Evolutionary conservation across 768 basidiomycete genomes (phyloP), one percentile per base, ranked within the genome.

Genomic region (Tubosaeta brunneosetosa): DNA sequence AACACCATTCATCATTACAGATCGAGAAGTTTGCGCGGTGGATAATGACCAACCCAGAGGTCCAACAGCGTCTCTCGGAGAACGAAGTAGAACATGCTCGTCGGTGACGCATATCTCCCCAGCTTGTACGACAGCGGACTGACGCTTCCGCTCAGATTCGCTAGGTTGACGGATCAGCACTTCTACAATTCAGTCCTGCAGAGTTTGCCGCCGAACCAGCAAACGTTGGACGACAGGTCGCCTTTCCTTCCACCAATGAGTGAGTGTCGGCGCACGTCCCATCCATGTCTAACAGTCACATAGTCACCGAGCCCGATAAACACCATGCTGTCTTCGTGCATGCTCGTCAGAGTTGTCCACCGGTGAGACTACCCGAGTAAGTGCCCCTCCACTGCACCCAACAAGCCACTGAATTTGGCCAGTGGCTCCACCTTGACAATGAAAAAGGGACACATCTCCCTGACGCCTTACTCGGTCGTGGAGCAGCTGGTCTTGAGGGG

Each of bases 21-120:
- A 88, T 95, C 44, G 94, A 97, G 70, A 86, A 84, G 65, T 93
- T 83, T 63, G 87, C 93, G 29, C 83, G 90, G 16, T 84, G 83
- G 56, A 88, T 97, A 43, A 81, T 80, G 22, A 74, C 78, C 8
- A 85, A 83, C 26, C 83, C 83, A 0, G 82, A 83, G 9, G 68
- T 88, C 2, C 92, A 94, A 61, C 80, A 77, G n/a, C 79, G 84
- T 31, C 71, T 97, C 43, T 93, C 94, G 0, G 82, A 85, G 43
- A 85, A 85, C 17, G 94, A 97, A 67, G 79, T 90, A 16, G 81
- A 84, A 43, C 81, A 94, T 70, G 90, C 91, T 5, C 82, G 79
- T 63, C 78, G 84, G 91, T 85, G 55, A 76, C 57, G 41, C 8
- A 52, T 13, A 29, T 44, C 22, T 49, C 4, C 51, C n/a, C 31